A percentile compares a stretch with the other conserved stretches of the same genome.
These are phyloP conservation scores for Nymphaea thermarum DNA, from an alignment of 164 flowering plant genomes.

Conservation along the genomic window DNA sequence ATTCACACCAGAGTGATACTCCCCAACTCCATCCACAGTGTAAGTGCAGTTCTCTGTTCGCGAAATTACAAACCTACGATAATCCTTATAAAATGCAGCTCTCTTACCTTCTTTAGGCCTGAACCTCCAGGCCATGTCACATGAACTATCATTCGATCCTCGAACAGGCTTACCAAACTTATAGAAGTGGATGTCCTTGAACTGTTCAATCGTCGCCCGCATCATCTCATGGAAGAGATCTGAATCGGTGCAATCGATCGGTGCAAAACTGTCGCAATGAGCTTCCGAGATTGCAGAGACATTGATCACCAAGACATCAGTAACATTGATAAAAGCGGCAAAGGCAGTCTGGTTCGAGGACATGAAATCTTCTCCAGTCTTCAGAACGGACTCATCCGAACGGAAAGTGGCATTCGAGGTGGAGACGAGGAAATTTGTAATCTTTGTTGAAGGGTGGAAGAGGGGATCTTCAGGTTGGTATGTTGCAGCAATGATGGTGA, in stretches of 20 bases:
- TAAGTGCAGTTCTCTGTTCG: slow-evolving; percentile 51
- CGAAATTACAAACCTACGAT: slow-evolving; percentile 55
- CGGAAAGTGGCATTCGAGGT: slow-evolving; percentile 72
- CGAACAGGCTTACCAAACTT: slow-evolving; percentile 70
- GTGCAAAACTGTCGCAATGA: slow-evolving; percentile 23
- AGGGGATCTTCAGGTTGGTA: slow-evolving; percentile 87
- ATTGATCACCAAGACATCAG: slow-evolving; percentile 29
- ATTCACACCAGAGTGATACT: slow-evolving; percentile 72
- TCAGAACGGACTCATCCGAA: slow-evolving; percentile 52
- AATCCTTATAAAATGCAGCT: slow-evolving; percentile 76
- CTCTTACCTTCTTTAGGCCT: slow-evolving; percentile 87
- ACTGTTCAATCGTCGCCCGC: slow-evolving; percentile 56
- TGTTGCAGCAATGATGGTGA: slow-evolving; percentile 81
- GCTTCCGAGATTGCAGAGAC: neutral
- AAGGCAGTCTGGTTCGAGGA: slow-evolving; percentile 48
- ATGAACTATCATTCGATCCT: slow-evolving; percentile 49
- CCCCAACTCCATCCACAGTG: slow-evolving; percentile 52
- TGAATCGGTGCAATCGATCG: slow-evolving; percentile 59
- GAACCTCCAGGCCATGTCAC: slow-evolving; percentile 97
- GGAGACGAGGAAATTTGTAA: slow-evolving; percentile 58
- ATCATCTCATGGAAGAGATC: slow-evolving; percentile 84
- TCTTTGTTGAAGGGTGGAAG: slow-evolving; percentile 70
- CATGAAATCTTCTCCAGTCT: slow-evolving; percentile 81
- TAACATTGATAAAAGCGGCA: slow-evolving; percentile 35
- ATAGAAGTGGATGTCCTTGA: slow-evolving; percentile 78